phyloP scores from a whole-genome alignment of 768 basidiomycete genomes.

The Leccinum incarnatum region DNA sequence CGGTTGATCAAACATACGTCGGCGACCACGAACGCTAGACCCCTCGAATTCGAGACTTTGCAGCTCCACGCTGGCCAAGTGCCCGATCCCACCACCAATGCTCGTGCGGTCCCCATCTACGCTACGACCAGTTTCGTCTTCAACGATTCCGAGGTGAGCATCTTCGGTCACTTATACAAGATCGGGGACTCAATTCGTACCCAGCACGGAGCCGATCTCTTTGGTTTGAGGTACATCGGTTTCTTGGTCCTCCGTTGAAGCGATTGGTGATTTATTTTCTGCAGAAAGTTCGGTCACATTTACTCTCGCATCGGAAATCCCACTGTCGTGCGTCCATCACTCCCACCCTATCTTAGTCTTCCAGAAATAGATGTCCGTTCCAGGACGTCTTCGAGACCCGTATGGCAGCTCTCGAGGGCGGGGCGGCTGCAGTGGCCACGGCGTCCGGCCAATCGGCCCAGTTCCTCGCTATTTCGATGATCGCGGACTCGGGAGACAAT shows the following conservation, averaged over 20 bases:
- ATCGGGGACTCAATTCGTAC: slow-evolving; percentile 3
- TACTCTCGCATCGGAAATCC: slow-evolving; percentile 59
- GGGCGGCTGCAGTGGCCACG: slow-evolving; percentile 53
- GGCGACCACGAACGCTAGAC: slow-evolving; percentile 15
- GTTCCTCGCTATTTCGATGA: slow-evolving; percentile 53
- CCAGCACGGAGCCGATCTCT: slow-evolving; percentile 56
- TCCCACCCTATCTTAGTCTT: not conserved
- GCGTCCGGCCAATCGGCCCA: slow-evolving; percentile 64
- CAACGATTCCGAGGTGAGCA: slow-evolving; percentile 47
- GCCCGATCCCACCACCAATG: slow-evolving; percentile 51
- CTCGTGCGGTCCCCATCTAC: slow-evolving; percentile 65
- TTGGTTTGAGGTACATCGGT: slow-evolving; percentile 40
- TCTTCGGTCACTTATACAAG: not conserved
- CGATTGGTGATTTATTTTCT: not conserved
- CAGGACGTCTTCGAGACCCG: slow-evolving; percentile 66
- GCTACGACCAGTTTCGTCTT: slow-evolving; percentile 56
- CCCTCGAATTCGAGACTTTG: slow-evolving; percentile 58
- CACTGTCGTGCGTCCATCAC: slow-evolving; percentile 43
- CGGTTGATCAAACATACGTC: not conserved
- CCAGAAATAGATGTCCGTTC: not conserved
- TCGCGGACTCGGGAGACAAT: slow-evolving; percentile 59
- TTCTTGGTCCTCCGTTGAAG: not conserved
- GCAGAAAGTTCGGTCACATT: slow-evolving; percentile 45
- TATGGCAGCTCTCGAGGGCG: slow-evolving; percentile 63
- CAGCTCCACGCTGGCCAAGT: slow-evolving; percentile 62